A percentile compares a stretch with the other conserved stretches of the same genome.
Conservation (phyloP, 495 filamentous ascomycete genomes). For the Talaromyces wortmannii region DNA sequence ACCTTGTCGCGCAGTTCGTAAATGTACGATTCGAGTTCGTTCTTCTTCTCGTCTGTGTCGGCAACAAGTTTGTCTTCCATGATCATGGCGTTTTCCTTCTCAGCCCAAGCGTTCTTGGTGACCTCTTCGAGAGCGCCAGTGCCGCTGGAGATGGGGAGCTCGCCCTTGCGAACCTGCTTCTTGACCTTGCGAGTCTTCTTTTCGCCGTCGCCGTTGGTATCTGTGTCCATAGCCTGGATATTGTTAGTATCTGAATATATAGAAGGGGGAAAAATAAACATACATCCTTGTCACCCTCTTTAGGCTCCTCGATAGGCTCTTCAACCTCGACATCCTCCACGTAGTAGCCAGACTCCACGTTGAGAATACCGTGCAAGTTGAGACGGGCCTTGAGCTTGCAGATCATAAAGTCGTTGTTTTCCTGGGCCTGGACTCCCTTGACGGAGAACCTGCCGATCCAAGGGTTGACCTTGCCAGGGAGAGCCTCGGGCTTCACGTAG, state of each 20-base stretch:
- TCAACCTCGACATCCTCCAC: conserved; percentile 98
- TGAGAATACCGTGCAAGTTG: conserved; percentile 93
- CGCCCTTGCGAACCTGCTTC: conserved; percentile 98
- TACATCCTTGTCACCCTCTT: conserved; percentile 65
- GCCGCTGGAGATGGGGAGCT: conserved; percentile 78
- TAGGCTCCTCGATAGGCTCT: conserved; percentile 66
- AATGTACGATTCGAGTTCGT: conserved; percentile 95
- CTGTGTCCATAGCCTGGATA: conserved; percentile 85
- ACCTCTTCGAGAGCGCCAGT: conserved; percentile 70
- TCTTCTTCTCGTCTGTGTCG: conserved; percentile 99
- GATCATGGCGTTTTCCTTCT: conserved; percentile 85
- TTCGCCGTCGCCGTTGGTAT: conserved; percentile 62
- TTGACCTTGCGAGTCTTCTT: conserved; percentile 97
- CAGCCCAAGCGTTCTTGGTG: conserved; percentile 57
- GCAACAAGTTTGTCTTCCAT: conserved; percentile 98
- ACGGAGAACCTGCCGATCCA: conserved; percentile 97
- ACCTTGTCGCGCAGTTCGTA: conserved; percentile 94
- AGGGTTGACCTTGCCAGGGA: conserved; percentile 88
- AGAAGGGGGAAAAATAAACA: conserved; percentile 24
- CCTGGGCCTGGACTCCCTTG: conserved; percentile 79
- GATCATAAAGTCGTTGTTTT: conserved; percentile 93
- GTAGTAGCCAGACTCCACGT: conserved; percentile 95
- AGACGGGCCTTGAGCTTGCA: conserved; percentile 99
- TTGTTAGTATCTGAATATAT: not conserved
- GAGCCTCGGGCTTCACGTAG: conserved; percentile 76